Percentiles rank a stretch among this genome's conserved stretches.
Conservation (phyloP, 75 land plant genomes). For the Selaginella moellendorffii region DNA sequence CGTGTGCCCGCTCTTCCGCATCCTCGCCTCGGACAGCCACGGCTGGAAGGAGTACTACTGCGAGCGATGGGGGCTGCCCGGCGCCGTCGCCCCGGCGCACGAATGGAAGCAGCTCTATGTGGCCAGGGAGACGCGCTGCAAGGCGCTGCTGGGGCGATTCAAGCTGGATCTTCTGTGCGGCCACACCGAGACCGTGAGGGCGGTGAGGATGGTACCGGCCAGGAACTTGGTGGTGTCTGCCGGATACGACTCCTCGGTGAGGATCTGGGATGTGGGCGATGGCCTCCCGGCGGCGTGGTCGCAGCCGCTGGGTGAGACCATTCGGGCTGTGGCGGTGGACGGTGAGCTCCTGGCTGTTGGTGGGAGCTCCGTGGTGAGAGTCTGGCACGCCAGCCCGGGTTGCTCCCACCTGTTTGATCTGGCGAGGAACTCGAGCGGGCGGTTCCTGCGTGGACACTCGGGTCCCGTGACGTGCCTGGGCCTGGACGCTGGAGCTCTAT, state of each 20-base stretch:
- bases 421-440: conserved; percentile 17
- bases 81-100: conserved; percentile 11
- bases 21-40: conserved; percentile 58
- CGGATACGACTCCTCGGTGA: conserved; percentile 66
- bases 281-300: conserved; percentile 54
- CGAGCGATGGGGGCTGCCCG: conserved; percentile 84
- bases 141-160: conserved; percentile 60
- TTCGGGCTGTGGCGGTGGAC: conserved; percentile 81
- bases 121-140: conserved; percentile 73
- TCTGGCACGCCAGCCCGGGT: conserved; percentile 60
- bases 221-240: conserved; percentile 68
- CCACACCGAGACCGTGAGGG: conserved; percentile 66
- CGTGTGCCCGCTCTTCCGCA: conserved; percentile 48
- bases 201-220: conserved; percentile 55
- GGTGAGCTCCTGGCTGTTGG: conserved; percentile 57
- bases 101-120: conserved; percentile 76
- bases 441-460: conserved; percentile 54
- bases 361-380: conserved; percentile 60
- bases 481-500: conserved; percentile 43
- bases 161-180: conserved; percentile 54
- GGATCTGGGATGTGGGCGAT: conserved; percentile 88
- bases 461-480: conserved; percentile 85
- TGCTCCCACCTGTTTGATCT: conserved; percentile 58
- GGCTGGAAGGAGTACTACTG: conserved; percentile 89
- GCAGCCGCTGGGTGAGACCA: conserved; percentile 46